Conservation (phyloP, 2,329 filamentous ascomycete species). For the Beauveria sp. region DNA sequence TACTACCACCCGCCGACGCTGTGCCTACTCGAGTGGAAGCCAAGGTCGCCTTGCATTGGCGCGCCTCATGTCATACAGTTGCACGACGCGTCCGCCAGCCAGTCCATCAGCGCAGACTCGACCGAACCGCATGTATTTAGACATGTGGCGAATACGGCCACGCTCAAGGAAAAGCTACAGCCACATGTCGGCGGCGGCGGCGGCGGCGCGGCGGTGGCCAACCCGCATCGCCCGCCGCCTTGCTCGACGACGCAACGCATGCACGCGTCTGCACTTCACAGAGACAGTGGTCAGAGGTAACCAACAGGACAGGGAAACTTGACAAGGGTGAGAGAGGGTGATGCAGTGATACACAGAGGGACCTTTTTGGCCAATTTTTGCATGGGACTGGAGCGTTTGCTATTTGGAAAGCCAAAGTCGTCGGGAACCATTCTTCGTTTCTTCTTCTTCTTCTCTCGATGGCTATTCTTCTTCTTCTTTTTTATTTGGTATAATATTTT, state of each 20-base stretch:
- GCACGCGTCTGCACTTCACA: background rate
- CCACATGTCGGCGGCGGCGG: background rate
- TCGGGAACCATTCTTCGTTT: background rate
- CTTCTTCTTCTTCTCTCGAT: background rate
- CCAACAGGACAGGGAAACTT: background rate
- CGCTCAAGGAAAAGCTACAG: background rate
- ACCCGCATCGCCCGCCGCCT: background rate
- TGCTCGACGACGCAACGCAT: background rate
- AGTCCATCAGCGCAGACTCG: background rate
- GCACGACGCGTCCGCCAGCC: slow-evolving; percentile 7
- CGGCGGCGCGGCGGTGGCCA: background rate
- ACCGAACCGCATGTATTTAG: background rate
- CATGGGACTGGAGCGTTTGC: background rate
- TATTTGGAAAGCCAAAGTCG: background rate
- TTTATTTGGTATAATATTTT: background rate
- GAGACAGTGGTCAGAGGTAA: background rate
- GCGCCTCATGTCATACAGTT: slow-evolving; percentile 17
- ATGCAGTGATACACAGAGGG: background rate
- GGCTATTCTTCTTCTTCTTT: background rate
- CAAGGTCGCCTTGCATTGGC: slow-evolving; percentile 12
- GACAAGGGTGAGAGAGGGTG: background rate
- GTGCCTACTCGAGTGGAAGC: slow-evolving; percentile 25
- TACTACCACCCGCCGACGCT: slow-evolving; percentile 30
- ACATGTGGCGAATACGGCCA: background rate
- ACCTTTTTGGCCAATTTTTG: background rate